phyloP scores from a whole-genome alignment of 345 rosid species.

The Alliaria petiolata region DNA sequence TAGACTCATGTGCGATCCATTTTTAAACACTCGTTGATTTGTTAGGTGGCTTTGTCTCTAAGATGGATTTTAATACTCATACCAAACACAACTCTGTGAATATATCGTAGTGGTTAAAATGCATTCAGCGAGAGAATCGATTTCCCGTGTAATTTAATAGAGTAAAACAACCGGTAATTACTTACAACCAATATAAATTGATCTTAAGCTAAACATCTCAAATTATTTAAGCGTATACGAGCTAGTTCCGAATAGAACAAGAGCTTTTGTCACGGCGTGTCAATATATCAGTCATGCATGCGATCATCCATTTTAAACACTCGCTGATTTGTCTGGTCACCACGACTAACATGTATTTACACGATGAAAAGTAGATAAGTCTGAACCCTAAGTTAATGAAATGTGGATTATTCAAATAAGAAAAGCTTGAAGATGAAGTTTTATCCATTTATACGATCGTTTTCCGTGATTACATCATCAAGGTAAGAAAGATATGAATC shows the following conservation, averaged over 20 bases:
- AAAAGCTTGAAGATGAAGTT: background rate
- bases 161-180: background rate
- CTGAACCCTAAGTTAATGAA: background rate
- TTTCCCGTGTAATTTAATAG: background rate
- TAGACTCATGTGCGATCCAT: constrained; percentile 34
- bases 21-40: constrained; percentile 2
- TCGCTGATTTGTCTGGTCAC: background rate
- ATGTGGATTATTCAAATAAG: background rate
- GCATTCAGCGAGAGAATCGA: background rate
- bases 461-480: constrained; percentile 11
- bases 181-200: background rate
- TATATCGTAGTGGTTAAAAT: background rate
- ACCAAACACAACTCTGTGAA: background rate
- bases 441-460: background rate
- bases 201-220: no score
- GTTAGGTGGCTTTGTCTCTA: constrained; percentile 23
- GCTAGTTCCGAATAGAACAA: background rate
- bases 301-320: background rate
- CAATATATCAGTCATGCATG: background rate
- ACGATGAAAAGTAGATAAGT: background rate
- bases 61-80: background rate
- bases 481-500: background rate
- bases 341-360: background rate
- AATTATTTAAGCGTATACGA: background rate
- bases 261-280: background rate